These are phyloP conservation scores for Pichia sp. DNA, from an alignment of 1,139 yeast species.

Conservation along the genomic window DNA sequence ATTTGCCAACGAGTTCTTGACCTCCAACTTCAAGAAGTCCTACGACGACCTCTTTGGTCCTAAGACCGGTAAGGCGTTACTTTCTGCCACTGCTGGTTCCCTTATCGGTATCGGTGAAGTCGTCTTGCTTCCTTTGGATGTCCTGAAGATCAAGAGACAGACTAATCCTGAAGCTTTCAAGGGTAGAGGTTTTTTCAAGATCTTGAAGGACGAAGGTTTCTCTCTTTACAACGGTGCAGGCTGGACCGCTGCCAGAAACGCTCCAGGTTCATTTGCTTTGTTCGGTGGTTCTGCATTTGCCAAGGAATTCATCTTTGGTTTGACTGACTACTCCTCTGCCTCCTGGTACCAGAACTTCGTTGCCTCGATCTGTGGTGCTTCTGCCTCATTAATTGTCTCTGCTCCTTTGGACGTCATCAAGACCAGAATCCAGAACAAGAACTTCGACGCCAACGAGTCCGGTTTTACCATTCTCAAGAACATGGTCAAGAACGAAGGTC, in stretches of 20 bases:
- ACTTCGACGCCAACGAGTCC: conserved; percentile 91
- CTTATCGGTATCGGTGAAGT: conserved; percentile 97
- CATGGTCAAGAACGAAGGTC: conserved; percentile 86
- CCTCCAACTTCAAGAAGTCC: conserved; percentile 62
- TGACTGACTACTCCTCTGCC: conserved; percentile 81
- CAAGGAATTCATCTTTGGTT: conserved; percentile 87
- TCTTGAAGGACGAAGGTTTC: conserved; percentile 85
- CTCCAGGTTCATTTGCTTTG: conserved; percentile 96
- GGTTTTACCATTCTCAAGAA: conserved; percentile 91
- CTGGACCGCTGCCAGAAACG: conserved; percentile 99
- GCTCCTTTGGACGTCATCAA: conserved; percentile 98
- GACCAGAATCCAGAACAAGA: conserved; percentile 95
- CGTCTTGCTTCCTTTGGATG: conserved; percentile 91
- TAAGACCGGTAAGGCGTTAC: conserved; percentile 92
- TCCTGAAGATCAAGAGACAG: conserved; percentile 95
- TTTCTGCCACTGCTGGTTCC: conserved; percentile 97
- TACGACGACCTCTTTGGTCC: conserved; percentile 81
- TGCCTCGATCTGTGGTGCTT: conserved; percentile 96
- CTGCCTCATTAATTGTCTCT: conserved; percentile 91
- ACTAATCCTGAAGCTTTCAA: conserved; percentile 97
- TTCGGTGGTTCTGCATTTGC: conserved; percentile 99
- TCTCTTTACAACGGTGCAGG: conserved; percentile 95
- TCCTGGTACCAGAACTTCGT: conserved; percentile 94
- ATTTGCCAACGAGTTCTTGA: conserved; percentile 88
- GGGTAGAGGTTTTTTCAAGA: conserved; percentile 92